These are phyloP conservation scores for Parsonsia alboflavescens DNA, from an alignment of 257 asterid genomes.

Conservation along the genomic window DNA sequence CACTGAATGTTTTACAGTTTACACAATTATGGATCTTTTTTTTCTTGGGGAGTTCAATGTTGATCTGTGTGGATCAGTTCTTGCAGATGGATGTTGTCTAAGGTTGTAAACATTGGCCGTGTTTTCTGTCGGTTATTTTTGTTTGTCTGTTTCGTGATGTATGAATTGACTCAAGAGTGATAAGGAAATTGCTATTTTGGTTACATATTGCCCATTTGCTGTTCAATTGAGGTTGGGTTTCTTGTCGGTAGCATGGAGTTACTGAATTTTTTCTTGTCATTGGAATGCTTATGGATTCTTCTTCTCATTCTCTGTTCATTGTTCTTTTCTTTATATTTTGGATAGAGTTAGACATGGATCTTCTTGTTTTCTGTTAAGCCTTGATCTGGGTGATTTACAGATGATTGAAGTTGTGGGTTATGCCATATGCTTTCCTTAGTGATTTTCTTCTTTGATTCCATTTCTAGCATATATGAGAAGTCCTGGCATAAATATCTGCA, in stretches of 20 bases:
- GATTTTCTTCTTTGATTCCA: not conserved
- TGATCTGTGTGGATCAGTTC: not conserved
- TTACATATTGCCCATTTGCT: not conserved
- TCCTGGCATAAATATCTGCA: not conserved
- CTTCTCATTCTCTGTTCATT: not conserved
- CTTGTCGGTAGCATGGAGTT: not conserved
- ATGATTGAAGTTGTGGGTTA: not conserved
- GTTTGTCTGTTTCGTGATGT: not conserved
- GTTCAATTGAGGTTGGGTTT: not conserved
- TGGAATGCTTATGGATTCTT: not conserved
- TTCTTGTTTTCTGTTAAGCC: too few species aligned
- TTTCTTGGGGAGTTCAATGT: not conserved
- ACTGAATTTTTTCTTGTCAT: not conserved
- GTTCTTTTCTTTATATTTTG: not conserved
- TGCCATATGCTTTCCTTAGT: not conserved
- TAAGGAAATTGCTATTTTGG: not conserved
- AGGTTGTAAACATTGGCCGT: not conserved
- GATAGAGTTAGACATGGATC: not conserved
- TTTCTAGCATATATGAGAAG: not conserved
- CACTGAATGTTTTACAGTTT: not conserved
- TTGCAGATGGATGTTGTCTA: not conserved
- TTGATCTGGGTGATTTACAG: not conserved
- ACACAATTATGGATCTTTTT: not conserved
- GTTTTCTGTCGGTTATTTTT: not conserved
- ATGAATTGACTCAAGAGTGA: not conserved